Percentiles rank a stretch among this genome's conserved stretches.
Conservation (phyloP, 345 rosid species). For the Linum trigynum region DNA sequence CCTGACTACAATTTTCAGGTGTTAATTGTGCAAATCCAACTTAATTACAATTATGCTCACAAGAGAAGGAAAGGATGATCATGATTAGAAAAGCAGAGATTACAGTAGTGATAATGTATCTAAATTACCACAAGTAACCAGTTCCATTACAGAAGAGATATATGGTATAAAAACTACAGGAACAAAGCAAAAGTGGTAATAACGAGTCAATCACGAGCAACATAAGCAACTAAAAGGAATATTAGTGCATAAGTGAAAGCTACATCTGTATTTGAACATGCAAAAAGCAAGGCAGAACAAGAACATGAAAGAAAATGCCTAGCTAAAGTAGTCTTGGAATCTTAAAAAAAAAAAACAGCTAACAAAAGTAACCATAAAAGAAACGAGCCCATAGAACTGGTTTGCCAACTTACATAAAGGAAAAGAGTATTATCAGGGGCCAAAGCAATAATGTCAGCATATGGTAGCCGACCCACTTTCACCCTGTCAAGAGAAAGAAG, state of each 20-base stretch:
- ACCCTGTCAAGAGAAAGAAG: constrained; percentile 33
- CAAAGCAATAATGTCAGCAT: constrained; percentile 62
- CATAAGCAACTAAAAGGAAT: too few species aligned
- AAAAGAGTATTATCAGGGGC: constrained; percentile 68
- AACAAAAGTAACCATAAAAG: neutral
- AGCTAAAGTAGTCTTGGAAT: neutral
- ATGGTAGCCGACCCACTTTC: constrained; percentile 56
- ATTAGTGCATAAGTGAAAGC: neutral
- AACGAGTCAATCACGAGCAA: neutral
- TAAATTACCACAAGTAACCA: neutral
- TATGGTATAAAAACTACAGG: neutral
- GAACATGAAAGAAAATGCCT: neutral
- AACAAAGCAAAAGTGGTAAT: neutral
- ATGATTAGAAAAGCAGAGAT: neutral
- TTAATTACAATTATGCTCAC: neutral
- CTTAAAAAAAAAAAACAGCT: neutral
- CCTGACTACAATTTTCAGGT: constrained; percentile 60
- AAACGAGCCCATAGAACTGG: neutral
- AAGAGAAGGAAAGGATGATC: neutral
- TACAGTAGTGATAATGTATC: neutral
- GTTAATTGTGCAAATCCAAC: neutral
- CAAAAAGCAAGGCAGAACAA: neutral
- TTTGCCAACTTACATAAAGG: constrained; percentile 61
- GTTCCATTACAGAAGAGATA: neutral
- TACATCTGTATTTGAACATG: neutral